Evolutionary conservation across 441 rosid genomes (phyloP).

Genomic region (Erodium chrysanthum): DNA sequence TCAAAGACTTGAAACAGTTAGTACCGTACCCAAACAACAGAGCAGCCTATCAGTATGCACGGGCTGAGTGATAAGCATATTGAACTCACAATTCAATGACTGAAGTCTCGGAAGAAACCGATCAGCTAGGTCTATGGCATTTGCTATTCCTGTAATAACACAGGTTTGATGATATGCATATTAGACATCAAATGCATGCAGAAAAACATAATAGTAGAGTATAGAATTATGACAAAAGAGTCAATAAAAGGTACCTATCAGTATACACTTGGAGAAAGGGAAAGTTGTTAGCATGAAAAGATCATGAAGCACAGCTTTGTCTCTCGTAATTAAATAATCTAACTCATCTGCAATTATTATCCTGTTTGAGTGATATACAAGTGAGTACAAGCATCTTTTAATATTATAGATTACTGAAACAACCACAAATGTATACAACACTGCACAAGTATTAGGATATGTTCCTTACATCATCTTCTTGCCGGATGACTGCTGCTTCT

Average conservation of each 20-base stretch:
- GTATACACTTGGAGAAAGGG: conserved; percentile 59
- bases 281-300: conserved; percentile 83
- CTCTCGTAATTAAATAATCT: conserved; percentile 78
- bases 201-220: background rate
- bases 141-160: conserved; percentile 57
- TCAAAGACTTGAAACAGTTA: conserved; percentile 10
- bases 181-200: background rate
- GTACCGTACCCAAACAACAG: conserved; percentile 6
- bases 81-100: conserved; percentile 48
- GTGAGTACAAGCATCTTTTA: background rate
- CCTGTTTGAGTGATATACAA: conserved; percentile 27
- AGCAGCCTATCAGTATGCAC: background rate
- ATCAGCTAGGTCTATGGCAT: conserved; percentile 72
- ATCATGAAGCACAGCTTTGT: conserved; percentile 76
- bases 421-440: background rate
- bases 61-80: background rate
- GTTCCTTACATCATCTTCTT: conserved; percentile 60
- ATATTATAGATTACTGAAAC: background rate
- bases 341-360: conserved; percentile 71
- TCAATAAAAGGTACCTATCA: conserved; percentile 44
- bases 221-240: background rate
- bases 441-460: background rate
- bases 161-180: background rate
- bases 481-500: conserved; percentile 28
- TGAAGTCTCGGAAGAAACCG: conserved; percentile 74